phyloP scores from a whole-genome alignment of 108 stramenopile genomes.

The Stephanodiscus minutulus region DNA sequence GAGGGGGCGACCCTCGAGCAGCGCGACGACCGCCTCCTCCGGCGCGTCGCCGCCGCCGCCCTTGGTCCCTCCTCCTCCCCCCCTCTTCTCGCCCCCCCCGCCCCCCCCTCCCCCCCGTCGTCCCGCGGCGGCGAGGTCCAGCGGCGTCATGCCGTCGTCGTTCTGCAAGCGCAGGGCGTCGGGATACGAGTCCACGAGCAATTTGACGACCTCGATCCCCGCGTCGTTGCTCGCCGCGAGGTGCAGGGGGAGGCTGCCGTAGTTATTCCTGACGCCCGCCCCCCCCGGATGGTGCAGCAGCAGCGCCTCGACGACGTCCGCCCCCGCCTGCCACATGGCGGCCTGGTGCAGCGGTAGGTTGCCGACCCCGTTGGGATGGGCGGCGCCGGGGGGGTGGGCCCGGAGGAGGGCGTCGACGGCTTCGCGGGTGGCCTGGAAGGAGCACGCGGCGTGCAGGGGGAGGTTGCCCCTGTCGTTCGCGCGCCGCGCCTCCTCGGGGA shows the following conservation, averaged over 20 bases:
- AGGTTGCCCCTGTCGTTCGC: slow-evolving; percentile 89
- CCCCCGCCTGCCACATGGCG: slow-evolving; percentile 87
- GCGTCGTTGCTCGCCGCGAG: slow-evolving; percentile 88
- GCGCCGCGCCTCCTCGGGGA: slow-evolving; percentile 85
- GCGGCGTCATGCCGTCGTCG: slow-evolving; percentile 90
- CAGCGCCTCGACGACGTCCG: slow-evolving; percentile 78
- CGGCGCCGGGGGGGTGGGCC: slow-evolving; percentile 78
- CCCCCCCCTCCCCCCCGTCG: slow-evolving; percentile 11
- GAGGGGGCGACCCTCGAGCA: slow-evolving; percentile 84
- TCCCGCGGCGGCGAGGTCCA: slow-evolving; percentile 82
- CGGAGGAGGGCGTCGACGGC: slow-evolving; percentile 77
- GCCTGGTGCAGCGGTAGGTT: slow-evolving; percentile 89
- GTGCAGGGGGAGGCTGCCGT: slow-evolving; percentile 84
- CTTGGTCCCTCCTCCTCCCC: no score
- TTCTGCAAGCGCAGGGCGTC: slow-evolving; percentile 88
- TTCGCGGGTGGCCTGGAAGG: slow-evolving; percentile 83
- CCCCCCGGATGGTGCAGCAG: slow-evolving; percentile 77
- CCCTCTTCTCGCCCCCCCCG: background rate
- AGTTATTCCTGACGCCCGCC: slow-evolving; percentile 83
- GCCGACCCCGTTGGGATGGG: slow-evolving; percentile 78
- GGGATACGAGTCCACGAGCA: slow-evolving; percentile 82
- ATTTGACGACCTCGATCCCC: slow-evolving; percentile 69
- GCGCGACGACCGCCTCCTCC: slow-evolving; percentile 75
- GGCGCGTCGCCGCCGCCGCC: slow-evolving; percentile 36
- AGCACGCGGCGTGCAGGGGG: slow-evolving; percentile 86